Conservation (phyloP, 2,329 filamentous ascomycete genomes). For the Aphanoascus verrucosus region DNA sequence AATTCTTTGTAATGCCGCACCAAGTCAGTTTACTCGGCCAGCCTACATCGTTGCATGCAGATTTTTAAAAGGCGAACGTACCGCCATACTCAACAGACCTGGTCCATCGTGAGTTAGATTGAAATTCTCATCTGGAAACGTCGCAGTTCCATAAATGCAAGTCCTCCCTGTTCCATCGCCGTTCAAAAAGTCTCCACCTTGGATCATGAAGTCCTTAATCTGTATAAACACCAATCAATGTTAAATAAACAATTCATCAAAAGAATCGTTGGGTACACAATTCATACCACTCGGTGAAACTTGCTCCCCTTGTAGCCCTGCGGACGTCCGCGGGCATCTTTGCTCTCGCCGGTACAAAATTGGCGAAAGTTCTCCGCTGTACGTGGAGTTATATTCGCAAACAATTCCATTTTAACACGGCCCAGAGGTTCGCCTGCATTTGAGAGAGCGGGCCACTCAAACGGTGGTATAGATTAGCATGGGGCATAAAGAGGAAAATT, state of each 20-base stretch:
- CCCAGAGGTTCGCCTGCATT: constrained; percentile 67
- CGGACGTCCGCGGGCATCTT: constrained; percentile 62
- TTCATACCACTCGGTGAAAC: constrained; percentile 80
- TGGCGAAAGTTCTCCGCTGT: constrained; percentile 96
- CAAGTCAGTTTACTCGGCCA: not conserved
- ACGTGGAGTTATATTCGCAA: constrained; percentile 68
- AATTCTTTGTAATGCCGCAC: constrained; percentile 49
- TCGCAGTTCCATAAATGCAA: constrained; percentile 74
- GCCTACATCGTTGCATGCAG: not conserved
- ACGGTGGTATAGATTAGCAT: not conserved
- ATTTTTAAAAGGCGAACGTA: constrained; percentile 38
- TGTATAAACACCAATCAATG: constrained; percentile 27
- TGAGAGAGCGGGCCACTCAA: not conserved
- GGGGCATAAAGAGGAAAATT: not conserved
- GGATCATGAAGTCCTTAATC: constrained; percentile 96
- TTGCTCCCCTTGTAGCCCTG: constrained; percentile 92
- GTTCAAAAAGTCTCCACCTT: constrained; percentile 91
- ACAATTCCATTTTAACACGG: constrained; percentile 82
- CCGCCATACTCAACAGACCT: constrained; percentile 86
- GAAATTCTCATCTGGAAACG: constrained; percentile 89
- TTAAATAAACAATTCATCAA: constrained; percentile 9
- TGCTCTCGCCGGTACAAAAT: constrained; percentile 90
- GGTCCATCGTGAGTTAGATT: constrained; percentile 63
- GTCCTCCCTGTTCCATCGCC: constrained; percentile 83
- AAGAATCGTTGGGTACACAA: constrained; percentile 1